A percentile compares a stretch with the other conserved stretches of the same genome.
Conservation (phyloP, 208 protist genomes). For the Crithidia thermophila region DNA sequence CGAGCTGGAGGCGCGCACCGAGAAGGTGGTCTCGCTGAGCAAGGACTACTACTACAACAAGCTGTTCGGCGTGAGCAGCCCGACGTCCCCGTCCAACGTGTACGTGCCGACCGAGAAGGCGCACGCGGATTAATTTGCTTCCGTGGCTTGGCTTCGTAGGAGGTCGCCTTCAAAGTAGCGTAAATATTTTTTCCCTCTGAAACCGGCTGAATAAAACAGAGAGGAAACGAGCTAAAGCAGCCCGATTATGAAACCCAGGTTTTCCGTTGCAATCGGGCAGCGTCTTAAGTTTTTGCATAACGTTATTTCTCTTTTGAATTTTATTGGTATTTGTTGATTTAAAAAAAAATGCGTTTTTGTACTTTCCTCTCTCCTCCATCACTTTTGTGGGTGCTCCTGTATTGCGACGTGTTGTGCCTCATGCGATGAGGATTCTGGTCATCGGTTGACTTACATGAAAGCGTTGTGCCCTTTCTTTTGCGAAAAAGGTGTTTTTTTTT, state of each 20-base stretch:
- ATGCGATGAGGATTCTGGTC: too few species aligned
- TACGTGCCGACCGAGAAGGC: slow-evolving; percentile 10
- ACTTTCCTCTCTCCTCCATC: slow-evolving; percentile 1
- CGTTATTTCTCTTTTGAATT: neutral
- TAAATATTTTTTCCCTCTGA: too few species aligned
- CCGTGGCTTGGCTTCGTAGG: too few species aligned
- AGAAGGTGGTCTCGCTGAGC: slow-evolving; percentile 30
- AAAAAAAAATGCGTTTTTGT: slow-evolving; percentile 4
- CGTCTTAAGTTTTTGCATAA: too few species aligned
- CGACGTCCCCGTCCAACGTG: slow-evolving; percentile 13
- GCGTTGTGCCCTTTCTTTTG: too few species aligned
- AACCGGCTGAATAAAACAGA: too few species aligned
- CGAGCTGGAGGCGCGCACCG: slow-evolving; percentile 38
- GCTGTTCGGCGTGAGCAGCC: slow-evolving; percentile 57
- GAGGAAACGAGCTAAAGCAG: too few species aligned
- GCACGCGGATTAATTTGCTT: neutral
- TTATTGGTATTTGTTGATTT: neutral
- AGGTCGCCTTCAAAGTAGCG: too few species aligned
- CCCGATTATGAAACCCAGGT: slow-evolving; percentile 13
- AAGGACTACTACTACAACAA: slow-evolving; percentile 80
- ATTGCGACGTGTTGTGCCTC: too few species aligned
- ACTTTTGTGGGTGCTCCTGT: too few species aligned
- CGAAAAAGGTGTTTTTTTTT: too few species aligned
- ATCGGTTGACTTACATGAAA: too few species aligned
- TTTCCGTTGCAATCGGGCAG: slow-evolving; percentile 10